Conservation (phyloP, 176 grass and related monocot genomes). For the Ampelocalamus luodianensis region DNA sequence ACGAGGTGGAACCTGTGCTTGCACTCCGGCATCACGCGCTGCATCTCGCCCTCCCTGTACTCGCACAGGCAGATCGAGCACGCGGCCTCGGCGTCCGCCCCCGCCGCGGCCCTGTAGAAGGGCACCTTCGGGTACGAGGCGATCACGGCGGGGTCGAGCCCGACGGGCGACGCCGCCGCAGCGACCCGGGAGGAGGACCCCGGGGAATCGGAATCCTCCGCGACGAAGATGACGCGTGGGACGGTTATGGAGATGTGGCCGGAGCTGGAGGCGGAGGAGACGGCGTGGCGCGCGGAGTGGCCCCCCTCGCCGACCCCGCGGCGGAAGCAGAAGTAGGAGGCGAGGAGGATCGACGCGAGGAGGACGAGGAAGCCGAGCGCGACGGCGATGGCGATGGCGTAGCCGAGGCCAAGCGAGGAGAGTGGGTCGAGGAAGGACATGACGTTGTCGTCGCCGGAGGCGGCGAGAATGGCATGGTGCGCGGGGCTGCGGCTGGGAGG, state of each 20-base stretch:
- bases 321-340: conserved; percentile 61
- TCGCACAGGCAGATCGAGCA: conserved; percentile 94
- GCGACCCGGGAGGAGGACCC: conserved; percentile 52
- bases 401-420: conserved; percentile 53
- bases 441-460: conserved; percentile 10
- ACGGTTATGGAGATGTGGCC: conserved; percentile 62
- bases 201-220: conserved; percentile 75
- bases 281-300: conserved; percentile 1
- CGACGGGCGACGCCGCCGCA: conserved; percentile 55
- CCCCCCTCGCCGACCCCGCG: not conserved
- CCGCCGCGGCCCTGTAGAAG: conserved; percentile 55
- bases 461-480: conserved; percentile 53
- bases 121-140: conserved; percentile 81
- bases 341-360: conserved; percentile 50
- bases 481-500: conserved; percentile 33
- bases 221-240: conserved; percentile 89
- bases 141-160: conserved; percentile 77
- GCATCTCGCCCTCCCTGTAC: conserved; percentile 93
- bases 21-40: conserved; percentile 90
- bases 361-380: conserved; percentile 69
- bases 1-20: conserved; percentile 88
- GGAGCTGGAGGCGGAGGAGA: conserved; percentile 53
- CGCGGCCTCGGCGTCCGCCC: conserved; percentile 44
- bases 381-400: conserved; percentile 63
- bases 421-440: conserved; percentile 58